These are phyloP conservation scores for Bretschneidera sinensis DNA, from an alignment of 345 rosid species.

Conservation along the genomic window DNA sequence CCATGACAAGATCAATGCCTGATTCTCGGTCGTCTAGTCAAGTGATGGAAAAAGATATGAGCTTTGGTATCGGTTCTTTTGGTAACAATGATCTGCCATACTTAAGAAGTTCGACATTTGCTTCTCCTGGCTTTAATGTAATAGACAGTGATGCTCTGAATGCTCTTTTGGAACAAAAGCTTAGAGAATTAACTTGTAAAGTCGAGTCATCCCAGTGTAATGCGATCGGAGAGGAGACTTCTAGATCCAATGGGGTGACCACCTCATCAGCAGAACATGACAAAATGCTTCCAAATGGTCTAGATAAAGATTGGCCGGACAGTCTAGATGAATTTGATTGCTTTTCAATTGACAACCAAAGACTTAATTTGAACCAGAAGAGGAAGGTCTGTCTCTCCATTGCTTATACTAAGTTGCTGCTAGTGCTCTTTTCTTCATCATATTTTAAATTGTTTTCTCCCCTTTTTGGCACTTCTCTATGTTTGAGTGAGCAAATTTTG, in stretches of 20 bases:
- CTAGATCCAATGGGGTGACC: conserved; percentile 26
- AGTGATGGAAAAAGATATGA: conserved; percentile 21
- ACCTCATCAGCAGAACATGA: conserved; percentile 27
- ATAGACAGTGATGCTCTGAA: conserved; percentile 53
- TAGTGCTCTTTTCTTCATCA: conserved; percentile 1
- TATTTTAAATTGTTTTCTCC: conserved; percentile 2
- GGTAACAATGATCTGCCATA: conserved; percentile 18
- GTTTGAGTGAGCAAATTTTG: conserved; percentile 9
- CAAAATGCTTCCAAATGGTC: conserved; percentile 30
- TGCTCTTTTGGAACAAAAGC: conserved; percentile 69
- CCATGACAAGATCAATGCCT: conserved; percentile 42
- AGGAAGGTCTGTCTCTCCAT: conserved; percentile 48
- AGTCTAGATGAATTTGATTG: conserved; percentile 30
- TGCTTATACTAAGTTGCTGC: not conserved
- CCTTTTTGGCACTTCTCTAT: conserved; percentile 8
- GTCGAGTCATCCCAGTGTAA: conserved; percentile 50
- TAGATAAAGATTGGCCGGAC: conserved; percentile 24
- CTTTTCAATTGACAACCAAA: conserved; percentile 28
- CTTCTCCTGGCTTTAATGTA: conserved; percentile 37
- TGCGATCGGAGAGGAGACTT: conserved; percentile 38
- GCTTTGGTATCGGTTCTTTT: conserved; percentile 16
- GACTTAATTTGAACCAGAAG: conserved; percentile 23
- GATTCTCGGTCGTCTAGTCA: conserved; percentile 29
- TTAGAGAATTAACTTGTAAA: conserved; percentile 56
- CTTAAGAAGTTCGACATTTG: conserved; percentile 24